These are phyloP conservation scores for Gossypium ekmanianum DNA, from an alignment of 345 rosid genomes.

Conservation along the genomic window DNA sequence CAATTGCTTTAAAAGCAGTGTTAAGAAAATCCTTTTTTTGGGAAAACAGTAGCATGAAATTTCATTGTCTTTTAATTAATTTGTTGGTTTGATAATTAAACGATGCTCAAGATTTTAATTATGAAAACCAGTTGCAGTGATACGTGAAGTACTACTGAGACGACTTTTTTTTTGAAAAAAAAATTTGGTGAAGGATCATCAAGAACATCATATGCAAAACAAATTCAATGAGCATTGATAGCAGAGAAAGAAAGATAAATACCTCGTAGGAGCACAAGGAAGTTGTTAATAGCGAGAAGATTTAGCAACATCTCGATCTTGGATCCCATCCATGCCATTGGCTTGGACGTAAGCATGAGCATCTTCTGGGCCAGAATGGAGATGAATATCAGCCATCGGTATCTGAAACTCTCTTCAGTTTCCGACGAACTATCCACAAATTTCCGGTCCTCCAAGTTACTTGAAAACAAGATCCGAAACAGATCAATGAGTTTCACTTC, in stretches of 20 bases:
- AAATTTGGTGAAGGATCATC: too few relatives aligned
- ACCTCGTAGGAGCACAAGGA: conserved; percentile 37
- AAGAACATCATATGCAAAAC: not conserved
- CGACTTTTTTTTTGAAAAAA: too few relatives aligned
- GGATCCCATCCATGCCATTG: conserved; percentile 47
- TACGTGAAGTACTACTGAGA: not conserved
- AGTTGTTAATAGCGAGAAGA: conserved; percentile 38
- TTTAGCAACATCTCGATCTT: conserved; percentile 43
- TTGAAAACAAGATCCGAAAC: conserved; percentile 38
- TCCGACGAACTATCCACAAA: conserved; percentile 44
- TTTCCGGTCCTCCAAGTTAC: conserved; percentile 32
- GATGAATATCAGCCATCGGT: conserved; percentile 60
- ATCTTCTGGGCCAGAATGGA: conserved; percentile 51
- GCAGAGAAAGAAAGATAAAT: not conserved
- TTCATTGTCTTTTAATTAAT: not conserved
- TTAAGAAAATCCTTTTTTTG: not conserved
- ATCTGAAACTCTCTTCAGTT: conserved; percentile 38
- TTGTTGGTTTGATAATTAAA: not conserved
- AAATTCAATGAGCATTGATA: not conserved
- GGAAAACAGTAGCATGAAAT: not conserved
- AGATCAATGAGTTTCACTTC: conserved; percentile 48
- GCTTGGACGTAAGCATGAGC: conserved; percentile 34
- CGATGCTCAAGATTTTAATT: not conserved
- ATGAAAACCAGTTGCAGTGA: not conserved
- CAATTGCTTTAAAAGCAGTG: not conserved